phyloP scores from a whole-genome alignment of 2,329 filamentous ascomycete species.

The Fusarium dimerum region DNA sequence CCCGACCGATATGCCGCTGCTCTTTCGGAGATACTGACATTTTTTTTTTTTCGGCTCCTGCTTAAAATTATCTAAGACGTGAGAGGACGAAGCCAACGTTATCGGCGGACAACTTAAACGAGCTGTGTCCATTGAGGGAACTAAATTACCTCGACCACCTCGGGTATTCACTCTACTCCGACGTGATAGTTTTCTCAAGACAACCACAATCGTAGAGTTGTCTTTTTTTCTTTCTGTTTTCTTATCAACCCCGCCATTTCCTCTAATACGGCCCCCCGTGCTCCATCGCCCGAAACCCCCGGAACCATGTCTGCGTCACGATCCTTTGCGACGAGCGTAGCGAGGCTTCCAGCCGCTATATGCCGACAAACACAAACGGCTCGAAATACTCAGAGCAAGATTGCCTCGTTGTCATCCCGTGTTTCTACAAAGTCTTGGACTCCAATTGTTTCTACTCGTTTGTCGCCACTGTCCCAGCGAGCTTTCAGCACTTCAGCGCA shows the following conservation, averaged over 20 bases:
- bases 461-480: slow-evolving; percentile 35
- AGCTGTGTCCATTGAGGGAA: slow-evolving; percentile 27
- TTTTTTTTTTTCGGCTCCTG: slow-evolving; percentile 29
- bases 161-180: slow-evolving; percentile 13
- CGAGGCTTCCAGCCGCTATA: slow-evolving; percentile 33
- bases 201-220: slow-evolving; percentile 5
- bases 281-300: slow-evolving; percentile 14
- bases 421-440: slow-evolving; percentile 24
- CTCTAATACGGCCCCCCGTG: slow-evolving; percentile 4
- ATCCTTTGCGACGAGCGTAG: slow-evolving; percentile 34
- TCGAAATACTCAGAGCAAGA: slow-evolving; percentile 17
- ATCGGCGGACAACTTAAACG: slow-evolving; percentile 21
- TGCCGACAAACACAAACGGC: slow-evolving; percentile 32
- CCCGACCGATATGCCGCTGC: slow-evolving; percentile 32
- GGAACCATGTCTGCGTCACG: slow-evolving; percentile 36
- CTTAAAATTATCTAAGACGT: slow-evolving; percentile 34
- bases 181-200: slow-evolving; percentile 1
- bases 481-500: slow-evolving; percentile 66
- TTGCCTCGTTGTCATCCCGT: slow-evolving; percentile 5
- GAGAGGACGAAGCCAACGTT: slow-evolving; percentile 29
- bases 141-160: slow-evolving; percentile 21
- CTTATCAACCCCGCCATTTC: not conserved
- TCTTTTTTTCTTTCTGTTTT: not conserved
- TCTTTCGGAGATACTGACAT: slow-evolving; percentile 28
- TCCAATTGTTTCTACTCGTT: slow-evolving; percentile 7